A percentile compares a stretch with the other conserved stretches of the same genome.
phyloP scores from a whole-genome alignment of 306 rosid species.

The Gynostemma pentaphyllum region DNA sequence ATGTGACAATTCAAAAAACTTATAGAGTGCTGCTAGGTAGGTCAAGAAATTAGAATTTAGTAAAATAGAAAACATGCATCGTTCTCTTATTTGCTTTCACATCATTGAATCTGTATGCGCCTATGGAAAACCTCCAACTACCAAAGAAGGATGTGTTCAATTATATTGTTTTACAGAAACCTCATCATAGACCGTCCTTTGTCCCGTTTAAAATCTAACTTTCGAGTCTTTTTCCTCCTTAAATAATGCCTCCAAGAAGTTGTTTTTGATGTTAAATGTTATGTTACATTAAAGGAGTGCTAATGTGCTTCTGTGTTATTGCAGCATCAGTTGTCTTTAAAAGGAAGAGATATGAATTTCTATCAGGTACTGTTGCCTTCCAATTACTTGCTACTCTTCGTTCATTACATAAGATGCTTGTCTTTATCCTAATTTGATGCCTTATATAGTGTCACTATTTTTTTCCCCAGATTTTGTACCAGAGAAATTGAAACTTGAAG shows the following conservation, averaged over 20 bases:
- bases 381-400: not conserved
- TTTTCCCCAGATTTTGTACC: slow-evolving; percentile 59
- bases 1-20: too few relatives aligned
- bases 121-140: not conserved
- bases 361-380: slow-evolving; percentile 47
- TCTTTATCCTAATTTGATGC: not conserved
- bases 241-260: not conserved
- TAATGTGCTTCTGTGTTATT: slow-evolving; percentile 19
- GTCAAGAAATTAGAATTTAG: too few relatives aligned
- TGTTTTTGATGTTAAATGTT: not conserved
- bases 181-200: too few relatives aligned
- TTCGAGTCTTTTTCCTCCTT: too few relatives aligned
- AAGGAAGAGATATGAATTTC: slow-evolving; percentile 70
- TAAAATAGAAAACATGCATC: not conserved
- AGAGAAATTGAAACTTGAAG: slow-evolving; percentile 56
- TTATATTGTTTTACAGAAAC: too few relatives aligned
- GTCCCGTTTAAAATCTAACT: too few relatives aligned
- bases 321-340: slow-evolving; percentile 69
- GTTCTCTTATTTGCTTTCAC: not conserved
- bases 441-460: not conserved
- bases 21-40: too few relatives aligned
- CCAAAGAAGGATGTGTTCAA: too few relatives aligned
- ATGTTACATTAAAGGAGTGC: not conserved
- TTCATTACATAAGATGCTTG: not conserved
- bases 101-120: not conserved